Conservation (phyloP, 345 rosid genomes). For the Citrus hindsii region DNA sequence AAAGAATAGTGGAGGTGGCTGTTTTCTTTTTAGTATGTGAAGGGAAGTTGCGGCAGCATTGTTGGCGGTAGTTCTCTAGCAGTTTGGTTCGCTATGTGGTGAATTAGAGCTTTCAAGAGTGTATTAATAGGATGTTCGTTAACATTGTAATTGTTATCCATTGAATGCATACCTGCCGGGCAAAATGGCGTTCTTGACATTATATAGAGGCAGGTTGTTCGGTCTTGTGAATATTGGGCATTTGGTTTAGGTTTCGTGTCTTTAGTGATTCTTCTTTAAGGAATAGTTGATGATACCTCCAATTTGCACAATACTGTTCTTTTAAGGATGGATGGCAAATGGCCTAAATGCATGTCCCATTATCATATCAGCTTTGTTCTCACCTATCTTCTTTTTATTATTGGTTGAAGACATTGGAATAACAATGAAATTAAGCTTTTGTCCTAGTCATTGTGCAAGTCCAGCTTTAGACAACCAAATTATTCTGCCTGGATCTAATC, state of each 20-base stretch:
- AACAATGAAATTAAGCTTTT: background rate
- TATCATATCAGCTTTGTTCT: background rate
- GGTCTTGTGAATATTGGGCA: background rate
- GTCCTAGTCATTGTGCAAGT: background rate
- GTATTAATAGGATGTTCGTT: background rate
- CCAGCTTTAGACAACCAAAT: background rate
- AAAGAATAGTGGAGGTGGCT: background rate
- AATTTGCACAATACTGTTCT: background rate
- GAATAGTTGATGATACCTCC: background rate
- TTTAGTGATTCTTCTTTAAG: background rate
- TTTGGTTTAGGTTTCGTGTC: background rate
- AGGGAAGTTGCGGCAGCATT: background rate
- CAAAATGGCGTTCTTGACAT: background rate
- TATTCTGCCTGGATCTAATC: background rate
- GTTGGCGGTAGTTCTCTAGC: background rate
- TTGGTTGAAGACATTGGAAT: background rate
- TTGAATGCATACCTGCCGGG: background rate
- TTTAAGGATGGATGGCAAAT: background rate
- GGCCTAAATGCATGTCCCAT: background rate
- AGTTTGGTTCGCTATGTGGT: background rate
- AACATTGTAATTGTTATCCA: background rate
- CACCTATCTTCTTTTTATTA: background rate
- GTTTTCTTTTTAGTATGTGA: background rate
- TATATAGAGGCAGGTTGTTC: background rate
- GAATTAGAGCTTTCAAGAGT: background rate